Evolutionary conservation across 148 eudicot genomes (phyloP).

Genomic region (Camellia sinensis): DNA sequence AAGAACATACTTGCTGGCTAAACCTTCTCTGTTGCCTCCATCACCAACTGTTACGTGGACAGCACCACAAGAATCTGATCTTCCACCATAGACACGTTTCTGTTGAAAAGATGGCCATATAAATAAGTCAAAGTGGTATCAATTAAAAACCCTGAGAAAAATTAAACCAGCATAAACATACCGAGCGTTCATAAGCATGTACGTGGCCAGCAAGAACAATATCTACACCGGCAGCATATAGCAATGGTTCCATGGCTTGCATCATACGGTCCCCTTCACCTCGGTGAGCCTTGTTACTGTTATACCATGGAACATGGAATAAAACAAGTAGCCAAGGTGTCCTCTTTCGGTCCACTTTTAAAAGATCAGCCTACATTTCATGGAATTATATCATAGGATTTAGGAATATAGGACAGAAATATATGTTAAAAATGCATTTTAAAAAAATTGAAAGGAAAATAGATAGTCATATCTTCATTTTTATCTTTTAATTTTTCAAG

Average conservation of each 20-base stretch:
- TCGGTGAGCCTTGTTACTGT: slow-evolving; percentile 89
- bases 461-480: background rate
- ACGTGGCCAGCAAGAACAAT: slow-evolving; percentile 87
- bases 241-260: slow-evolving; percentile 79
- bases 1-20: slow-evolving; percentile 62
- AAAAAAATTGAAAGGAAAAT: background rate
- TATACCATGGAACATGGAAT: slow-evolving; percentile 97
- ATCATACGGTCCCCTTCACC: slow-evolving; percentile 92
- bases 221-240: slow-evolving; percentile 91
- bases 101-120: slow-evolving; percentile 28
- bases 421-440: background rate
- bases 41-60: slow-evolving; percentile 95
- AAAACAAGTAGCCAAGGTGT: slow-evolving; percentile 90
- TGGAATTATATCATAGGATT: slow-evolving; percentile 5
- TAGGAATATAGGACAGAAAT: background rate
- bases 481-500: background rate
- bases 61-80: slow-evolving; percentile 78
- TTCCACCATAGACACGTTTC: slow-evolving; percentile 70
- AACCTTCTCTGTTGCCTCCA: slow-evolving; percentile 95
- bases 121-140: background rate
- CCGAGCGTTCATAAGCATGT: slow-evolving; percentile 96
- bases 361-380: slow-evolving; percentile 71
- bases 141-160: background rate
- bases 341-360: slow-evolving; percentile 73
- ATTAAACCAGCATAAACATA: slow-evolving; percentile 30